phyloP scores from a whole-genome alignment of 1,139 yeast genomes.

The Casaregolazyma suthepensis region DNA sequence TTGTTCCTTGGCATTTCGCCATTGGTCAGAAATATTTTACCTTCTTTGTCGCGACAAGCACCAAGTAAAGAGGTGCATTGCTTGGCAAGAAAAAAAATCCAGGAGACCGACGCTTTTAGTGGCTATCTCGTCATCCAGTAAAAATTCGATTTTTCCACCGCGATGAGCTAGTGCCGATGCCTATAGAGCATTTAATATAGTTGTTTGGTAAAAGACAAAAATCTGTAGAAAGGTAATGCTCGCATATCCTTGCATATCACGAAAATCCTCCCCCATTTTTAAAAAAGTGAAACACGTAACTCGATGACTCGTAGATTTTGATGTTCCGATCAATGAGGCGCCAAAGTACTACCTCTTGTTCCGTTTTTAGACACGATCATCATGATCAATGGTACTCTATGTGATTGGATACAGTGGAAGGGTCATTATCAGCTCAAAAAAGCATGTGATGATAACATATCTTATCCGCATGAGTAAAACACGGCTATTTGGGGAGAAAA shows the following conservation, averaged over 20 bases:
- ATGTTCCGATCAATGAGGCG: not conserved
- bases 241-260: not conserved
- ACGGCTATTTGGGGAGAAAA: not conserved
- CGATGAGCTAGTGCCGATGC: not conserved
- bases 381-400: not conserved
- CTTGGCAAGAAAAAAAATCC: not conserved
- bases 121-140: not conserved
- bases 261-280: not conserved
- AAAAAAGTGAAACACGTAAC: not conserved
- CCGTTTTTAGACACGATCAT: not conserved
- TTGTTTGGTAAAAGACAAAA: not conserved
- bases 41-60: not conserved
- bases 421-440: not conserved
- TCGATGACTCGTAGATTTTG: not conserved
- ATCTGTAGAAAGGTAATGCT: not conserved
- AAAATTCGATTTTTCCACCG: not conserved
- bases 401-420: not conserved
- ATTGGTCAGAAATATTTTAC: not conserved
- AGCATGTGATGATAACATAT: not conserved
- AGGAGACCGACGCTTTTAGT: not conserved
- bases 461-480: not conserved
- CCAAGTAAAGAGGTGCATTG: not conserved
- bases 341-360: not conserved
- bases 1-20: not conserved
- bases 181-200: not conserved